phyloP scores from a whole-genome alignment of 495 filamentous ascomycete genomes.

The Aspergillus sclerotiicarbonarius region DNA sequence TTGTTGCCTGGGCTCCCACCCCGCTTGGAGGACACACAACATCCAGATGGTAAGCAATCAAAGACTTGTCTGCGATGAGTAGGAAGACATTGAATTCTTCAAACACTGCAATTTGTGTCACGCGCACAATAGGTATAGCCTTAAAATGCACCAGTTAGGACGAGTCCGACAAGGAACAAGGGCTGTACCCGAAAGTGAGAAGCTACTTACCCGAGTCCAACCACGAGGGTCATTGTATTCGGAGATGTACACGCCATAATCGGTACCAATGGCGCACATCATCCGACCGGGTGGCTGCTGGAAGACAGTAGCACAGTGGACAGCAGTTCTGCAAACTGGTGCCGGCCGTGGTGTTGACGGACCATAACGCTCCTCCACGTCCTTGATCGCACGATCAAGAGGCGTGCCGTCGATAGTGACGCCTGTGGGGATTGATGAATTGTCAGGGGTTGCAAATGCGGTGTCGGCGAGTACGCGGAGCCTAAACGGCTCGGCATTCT shows the following conservation, averaged over 20 bases:
- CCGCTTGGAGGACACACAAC: slow-evolving; percentile 75
- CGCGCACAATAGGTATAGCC: slow-evolving; percentile 69
- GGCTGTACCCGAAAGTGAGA: slow-evolving; percentile 2
- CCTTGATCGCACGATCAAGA: slow-evolving; percentile 82
- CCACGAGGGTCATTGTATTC: slow-evolving; percentile 82
- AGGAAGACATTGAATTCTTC: slow-evolving; percentile 94
- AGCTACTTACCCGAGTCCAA: slow-evolving; percentile 71
- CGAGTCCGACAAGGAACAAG: background rate
- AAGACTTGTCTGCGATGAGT: slow-evolving; percentile 82
- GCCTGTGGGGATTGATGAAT: slow-evolving; percentile 47
- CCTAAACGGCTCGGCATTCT: slow-evolving; percentile 96
- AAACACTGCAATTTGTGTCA: slow-evolving; percentile 91
- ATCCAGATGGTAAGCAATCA: slow-evolving; percentile 94
- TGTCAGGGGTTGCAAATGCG: slow-evolving; percentile 81
- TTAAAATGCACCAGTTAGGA: slow-evolving; percentile 33
- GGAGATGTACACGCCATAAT: slow-evolving; percentile 87
- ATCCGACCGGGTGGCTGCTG: slow-evolving; percentile 68
- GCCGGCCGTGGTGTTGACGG: slow-evolving; percentile 60
- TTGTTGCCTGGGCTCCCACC: slow-evolving; percentile 48
- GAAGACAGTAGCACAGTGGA: slow-evolving; percentile 93
- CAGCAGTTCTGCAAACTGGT: slow-evolving; percentile 75
- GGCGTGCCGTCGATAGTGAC: slow-evolving; percentile 82
- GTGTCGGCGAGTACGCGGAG: slow-evolving; percentile 88
- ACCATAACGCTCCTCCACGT: slow-evolving; percentile 76
- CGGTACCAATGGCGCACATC: slow-evolving; percentile 93